These are phyloP conservation scores for Podochytrium sp. DNA, from an alignment of 192 early-diverging fungal genomes.

Conservation along the genomic window DNA sequence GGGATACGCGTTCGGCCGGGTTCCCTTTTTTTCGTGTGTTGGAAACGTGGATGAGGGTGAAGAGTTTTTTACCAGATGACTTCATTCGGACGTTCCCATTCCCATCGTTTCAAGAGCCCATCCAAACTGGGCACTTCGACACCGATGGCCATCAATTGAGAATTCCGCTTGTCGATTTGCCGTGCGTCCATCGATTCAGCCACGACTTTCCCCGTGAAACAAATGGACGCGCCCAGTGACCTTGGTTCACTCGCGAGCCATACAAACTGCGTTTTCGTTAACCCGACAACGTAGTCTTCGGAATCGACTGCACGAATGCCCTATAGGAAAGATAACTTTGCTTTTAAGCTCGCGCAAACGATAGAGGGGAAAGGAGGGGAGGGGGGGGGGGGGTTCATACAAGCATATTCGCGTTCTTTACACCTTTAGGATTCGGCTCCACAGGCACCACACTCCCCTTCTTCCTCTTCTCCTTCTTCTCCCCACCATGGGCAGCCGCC, in stretches of 20 bases:
- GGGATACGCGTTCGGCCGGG: conserved; percentile 10
- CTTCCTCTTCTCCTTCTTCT: conserved; percentile 19
- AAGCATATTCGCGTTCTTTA: too few species aligned
- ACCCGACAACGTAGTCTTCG: conserved; percentile 53
- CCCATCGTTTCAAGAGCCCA: conserved; percentile 43
- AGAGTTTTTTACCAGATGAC: conserved; percentile 10
- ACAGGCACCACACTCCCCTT: too few species aligned
- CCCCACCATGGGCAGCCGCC: background rate
- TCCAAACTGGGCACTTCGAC: conserved; percentile 58
- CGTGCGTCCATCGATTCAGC: conserved; percentile 35
- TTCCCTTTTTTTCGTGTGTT: background rate
- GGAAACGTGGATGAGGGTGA: too few species aligned
- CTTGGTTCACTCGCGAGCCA: conserved; percentile 60
- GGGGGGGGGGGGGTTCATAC: too few species aligned
- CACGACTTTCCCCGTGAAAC: conserved; percentile 47
- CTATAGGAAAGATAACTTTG: too few species aligned
- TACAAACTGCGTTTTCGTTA: conserved; percentile 47
- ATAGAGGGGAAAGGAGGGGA: too few species aligned
- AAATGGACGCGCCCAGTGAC: conserved; percentile 36
- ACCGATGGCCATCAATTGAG: conserved; percentile 15
- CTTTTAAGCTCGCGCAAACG: too few species aligned
- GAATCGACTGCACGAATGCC: conserved; percentile 57
- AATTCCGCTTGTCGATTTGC: conserved; percentile 14
- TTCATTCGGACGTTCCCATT: conserved; percentile 37
- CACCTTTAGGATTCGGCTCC: too few species aligned